A percentile compares a stretch with the other conserved stretches of the same genome.
Conservation (phyloP, 805 yeast species). For the Cyberlindnera amylophila region DNA sequence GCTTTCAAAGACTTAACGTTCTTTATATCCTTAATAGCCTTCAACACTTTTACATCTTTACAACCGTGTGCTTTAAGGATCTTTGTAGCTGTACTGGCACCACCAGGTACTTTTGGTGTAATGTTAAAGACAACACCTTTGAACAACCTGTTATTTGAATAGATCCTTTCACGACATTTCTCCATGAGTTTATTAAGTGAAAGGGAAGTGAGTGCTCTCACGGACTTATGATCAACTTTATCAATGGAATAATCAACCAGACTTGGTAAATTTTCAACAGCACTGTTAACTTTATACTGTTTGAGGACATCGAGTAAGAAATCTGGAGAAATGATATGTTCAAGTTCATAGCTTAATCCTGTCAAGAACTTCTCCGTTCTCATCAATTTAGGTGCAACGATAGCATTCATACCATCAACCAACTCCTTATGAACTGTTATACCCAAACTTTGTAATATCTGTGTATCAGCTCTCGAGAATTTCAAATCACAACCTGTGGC, state of each 20-base stretch:
- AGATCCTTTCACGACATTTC: conserved; percentile 13
- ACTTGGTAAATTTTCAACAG: conserved; percentile 17
- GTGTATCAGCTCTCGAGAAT: conserved; percentile 40
- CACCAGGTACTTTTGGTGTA: conserved; percentile 58
- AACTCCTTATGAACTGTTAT: conserved; percentile 40
- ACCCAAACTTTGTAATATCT: conserved; percentile 49
- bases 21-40: conserved; percentile 26
- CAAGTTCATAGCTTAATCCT: conserved; percentile 52
- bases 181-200: conserved; percentile 22
- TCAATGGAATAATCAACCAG: conserved; percentile 31
- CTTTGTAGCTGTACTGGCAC: conserved; percentile 48
- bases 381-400: conserved; percentile 77
- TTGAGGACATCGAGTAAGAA: conserved; percentile 48
- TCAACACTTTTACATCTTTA: conserved; percentile 29
- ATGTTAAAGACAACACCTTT: conserved; percentile 47
- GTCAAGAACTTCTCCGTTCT: conserved; percentile 85
- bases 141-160: conserved; percentile 38
- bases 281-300: conserved; percentile 16
- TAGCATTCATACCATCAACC: conserved; percentile 37
- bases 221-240: conserved; percentile 32
- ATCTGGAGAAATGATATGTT: conserved; percentile 50
- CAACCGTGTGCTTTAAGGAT: conserved; percentile 62
- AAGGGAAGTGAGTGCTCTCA: conserved; percentile 26
- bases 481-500: conserved; percentile 63
- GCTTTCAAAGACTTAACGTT: conserved; percentile 17